Conservation (phyloP, 352 stramenopile genomes). For the Hyaloperonospora brassicae region DNA sequence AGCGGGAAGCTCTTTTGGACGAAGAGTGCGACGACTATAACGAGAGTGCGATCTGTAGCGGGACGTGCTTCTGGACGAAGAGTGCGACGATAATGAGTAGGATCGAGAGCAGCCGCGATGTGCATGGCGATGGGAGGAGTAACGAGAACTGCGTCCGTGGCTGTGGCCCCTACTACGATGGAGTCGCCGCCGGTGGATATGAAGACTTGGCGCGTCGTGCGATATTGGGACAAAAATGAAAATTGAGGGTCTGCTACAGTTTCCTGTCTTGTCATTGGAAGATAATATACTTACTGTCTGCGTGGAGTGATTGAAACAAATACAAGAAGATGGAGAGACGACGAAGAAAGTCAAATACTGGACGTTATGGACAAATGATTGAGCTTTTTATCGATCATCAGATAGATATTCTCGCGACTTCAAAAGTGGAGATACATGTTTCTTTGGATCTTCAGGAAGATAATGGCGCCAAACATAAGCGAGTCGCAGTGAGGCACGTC, state of each 20-base stretch:
- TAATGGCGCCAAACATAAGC: constrained; percentile 85
- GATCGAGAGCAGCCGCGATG: constrained; percentile 26
- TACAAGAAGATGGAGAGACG: constrained; percentile 1
- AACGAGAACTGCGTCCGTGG: constrained; percentile 7
- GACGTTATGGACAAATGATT: constrained; percentile 7
- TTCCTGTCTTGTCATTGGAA: constrained; percentile 10
- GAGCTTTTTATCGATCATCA: no score
- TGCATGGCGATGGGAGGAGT: constrained; percentile 21
- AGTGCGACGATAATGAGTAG: constrained; percentile 25
- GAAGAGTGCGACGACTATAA: no score
- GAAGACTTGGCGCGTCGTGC: constrained; percentile 20
- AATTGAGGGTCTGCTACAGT: constrained; percentile 22
- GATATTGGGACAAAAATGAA: constrained; percentile 18
- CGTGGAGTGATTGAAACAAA: constrained; percentile 12
- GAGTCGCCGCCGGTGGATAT: constrained; percentile 27
- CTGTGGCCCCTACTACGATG: constrained; percentile 29
- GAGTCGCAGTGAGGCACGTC: constrained; percentile 83
- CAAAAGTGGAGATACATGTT: constrained; percentile 65
- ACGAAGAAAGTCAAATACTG: constrained; percentile 11
- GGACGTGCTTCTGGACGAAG: no score
- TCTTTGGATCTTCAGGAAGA: constrained; percentile 80
- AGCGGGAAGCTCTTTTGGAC: no score
- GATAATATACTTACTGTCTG: background rate
- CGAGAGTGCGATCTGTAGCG: no score
- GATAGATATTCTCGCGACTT: no score